Evolutionary conservation across 257 asterid genomes (phyloP).

Genomic region (Capsicum pubescens): DNA sequence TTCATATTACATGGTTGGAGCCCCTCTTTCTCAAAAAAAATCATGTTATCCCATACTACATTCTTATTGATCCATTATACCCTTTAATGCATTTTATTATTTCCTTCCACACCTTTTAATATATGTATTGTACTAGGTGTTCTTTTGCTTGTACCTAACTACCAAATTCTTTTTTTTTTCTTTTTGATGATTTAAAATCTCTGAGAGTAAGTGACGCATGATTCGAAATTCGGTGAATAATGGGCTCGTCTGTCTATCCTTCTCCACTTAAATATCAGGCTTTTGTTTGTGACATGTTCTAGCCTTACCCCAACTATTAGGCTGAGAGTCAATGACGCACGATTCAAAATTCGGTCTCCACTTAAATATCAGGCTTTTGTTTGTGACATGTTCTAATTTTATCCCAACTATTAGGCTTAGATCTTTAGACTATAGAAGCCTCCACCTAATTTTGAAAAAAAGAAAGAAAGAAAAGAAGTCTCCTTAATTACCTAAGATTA

Average conservation of each 20-base stretch:
- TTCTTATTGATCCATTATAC: conserved; percentile 9
- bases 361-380: too few species aligned
- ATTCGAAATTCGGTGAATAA: not conserved
- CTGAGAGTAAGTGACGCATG: not conserved
- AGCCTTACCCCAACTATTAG: too few species aligned
- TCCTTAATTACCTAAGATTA: conserved; percentile 3
- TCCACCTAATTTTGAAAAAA: not conserved
- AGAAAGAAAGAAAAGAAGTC: not conserved
- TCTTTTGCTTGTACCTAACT: not conserved
- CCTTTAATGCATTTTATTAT: conserved; percentile 3
- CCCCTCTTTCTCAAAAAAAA: not conserved
- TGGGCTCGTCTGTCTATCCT: not conserved
- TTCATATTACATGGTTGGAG: conserved; percentile 2
- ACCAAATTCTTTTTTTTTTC: not conserved
- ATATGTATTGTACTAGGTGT: not conserved
- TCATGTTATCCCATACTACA: conserved; percentile 7
- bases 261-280: not conserved
- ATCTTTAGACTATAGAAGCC: not conserved
- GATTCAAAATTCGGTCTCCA: too few species aligned
- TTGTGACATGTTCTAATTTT: too few species aligned
- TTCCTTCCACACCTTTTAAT: not conserved
- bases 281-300: too few species aligned
- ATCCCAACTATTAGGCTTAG: not conserved
- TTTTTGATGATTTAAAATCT: not conserved
- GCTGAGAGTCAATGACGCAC: too few species aligned